A percentile compares a stretch with the other conserved stretches of the same genome.
Evolutionary conservation across 768 basidiomycete genomes (phyloP).

Genomic region (Amyloporia xantha): DNA sequence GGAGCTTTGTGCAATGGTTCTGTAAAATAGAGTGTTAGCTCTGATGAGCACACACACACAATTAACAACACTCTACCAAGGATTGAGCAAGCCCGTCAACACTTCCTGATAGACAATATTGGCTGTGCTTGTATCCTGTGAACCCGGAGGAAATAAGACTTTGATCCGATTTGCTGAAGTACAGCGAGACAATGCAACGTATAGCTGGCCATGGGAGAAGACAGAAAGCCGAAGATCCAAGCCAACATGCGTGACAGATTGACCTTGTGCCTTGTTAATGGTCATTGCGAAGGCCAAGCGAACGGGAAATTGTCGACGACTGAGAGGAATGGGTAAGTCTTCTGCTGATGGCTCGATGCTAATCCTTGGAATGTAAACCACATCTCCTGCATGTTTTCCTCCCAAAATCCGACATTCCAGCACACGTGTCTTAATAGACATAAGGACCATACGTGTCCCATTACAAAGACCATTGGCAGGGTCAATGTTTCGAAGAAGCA

Average conservation of each 20-base stretch:
- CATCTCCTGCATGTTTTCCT: conserved; percentile 30
- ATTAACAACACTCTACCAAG: neutral
- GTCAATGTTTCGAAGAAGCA: conserved; percentile 38
- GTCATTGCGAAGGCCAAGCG: conserved; percentile 30
- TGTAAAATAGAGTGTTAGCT: neutral
- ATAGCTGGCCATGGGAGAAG: conserved; percentile 39
- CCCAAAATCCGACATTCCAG: conserved; percentile 30
- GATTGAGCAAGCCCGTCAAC: neutral
- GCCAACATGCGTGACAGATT: conserved; percentile 37
- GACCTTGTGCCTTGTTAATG: conserved; percentile 37
- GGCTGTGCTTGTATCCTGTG: neutral
- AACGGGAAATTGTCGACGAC: conserved; percentile 35
- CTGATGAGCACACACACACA: neutral
- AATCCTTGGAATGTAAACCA: conserved; percentile 34
- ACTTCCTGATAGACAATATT: conserved; percentile 6
- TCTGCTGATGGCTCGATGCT: conserved; percentile 23
- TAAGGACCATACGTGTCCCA: conserved; percentile 30
- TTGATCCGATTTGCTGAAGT: conserved; percentile 25
- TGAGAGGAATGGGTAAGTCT: conserved; percentile 25
- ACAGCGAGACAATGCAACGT: conserved; percentile 36
- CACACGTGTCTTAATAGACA: conserved; percentile 20
- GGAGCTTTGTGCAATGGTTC: neutral
- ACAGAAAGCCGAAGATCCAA: conserved; percentile 31
- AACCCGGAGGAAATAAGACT: conserved; percentile 14
- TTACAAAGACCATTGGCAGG: conserved; percentile 29